phyloP scores from a whole-genome alignment of 441 rosid species.

The Aquilaria agallochum region DNA sequence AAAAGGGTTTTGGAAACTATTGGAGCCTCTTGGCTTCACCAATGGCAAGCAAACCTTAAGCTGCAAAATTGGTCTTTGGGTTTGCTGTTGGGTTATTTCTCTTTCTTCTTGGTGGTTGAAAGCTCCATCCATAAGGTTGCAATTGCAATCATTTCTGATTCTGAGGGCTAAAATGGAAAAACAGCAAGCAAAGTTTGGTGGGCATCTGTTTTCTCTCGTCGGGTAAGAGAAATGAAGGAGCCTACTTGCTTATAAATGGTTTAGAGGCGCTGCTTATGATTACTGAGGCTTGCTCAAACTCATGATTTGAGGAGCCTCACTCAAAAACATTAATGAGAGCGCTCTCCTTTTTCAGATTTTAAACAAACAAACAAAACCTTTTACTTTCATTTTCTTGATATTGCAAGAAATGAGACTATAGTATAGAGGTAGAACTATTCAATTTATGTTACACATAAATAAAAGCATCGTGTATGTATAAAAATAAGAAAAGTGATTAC shows the following conservation, averaged over 20 bases:
- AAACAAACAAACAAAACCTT: neutral
- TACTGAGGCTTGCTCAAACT: conserved; percentile 34
- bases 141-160: conserved; percentile 36
- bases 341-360: neutral
- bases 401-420: too few species aligned
- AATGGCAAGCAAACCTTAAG: conserved; percentile 39
- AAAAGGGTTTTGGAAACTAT: conserved; percentile 13
- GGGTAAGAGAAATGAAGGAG: conserved; percentile 13
- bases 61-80: conserved; percentile 12
- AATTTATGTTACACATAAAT: too few species aligned
- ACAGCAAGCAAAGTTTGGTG: neutral
- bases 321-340: conserved; percentile 18
- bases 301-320: conserved; percentile 37
- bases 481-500: too few species aligned
- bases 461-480: too few species aligned
- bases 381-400: too few species aligned
- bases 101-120: conserved; percentile 38
- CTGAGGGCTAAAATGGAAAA: conserved; percentile 16
- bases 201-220: neutral
- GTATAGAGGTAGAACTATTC: too few species aligned
- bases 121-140: conserved; percentile 43
- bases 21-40: conserved; percentile 19
- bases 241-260: conserved; percentile 17
- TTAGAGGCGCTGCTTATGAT: conserved; percentile 24
- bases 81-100: conserved; percentile 21